These are phyloP conservation scores for Aspergillus alliaceus DNA, from an alignment of 2,329 filamentous ascomycete genomes.

Conservation along the genomic window DNA sequence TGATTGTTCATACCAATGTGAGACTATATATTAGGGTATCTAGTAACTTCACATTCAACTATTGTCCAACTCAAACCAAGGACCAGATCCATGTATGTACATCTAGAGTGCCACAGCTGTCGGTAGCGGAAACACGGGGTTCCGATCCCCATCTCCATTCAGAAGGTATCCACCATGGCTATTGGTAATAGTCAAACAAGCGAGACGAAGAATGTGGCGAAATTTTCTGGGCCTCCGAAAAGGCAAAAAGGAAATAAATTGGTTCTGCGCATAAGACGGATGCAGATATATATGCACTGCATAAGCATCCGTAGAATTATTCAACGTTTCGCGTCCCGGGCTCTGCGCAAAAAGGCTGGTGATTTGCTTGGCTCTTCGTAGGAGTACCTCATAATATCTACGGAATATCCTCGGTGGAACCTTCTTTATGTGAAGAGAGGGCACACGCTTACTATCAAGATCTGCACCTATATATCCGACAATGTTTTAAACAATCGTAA, in stretches of 20 bases:
- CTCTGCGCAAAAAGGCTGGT: background rate
- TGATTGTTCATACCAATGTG: background rate
- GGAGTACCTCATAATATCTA: background rate
- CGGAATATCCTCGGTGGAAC: background rate
- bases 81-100: too few relatives aligned
- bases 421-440: background rate
- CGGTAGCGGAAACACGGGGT: too few relatives aligned
- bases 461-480: background rate
- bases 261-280: too few relatives aligned
- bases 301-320: background rate
- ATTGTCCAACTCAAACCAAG: too few relatives aligned
- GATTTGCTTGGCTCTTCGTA: background rate
- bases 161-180: background rate
- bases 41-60: too few relatives aligned
- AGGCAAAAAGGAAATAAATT: too few relatives aligned
- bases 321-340: background rate
- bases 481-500: background rate
- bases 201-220: background rate
- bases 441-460: background rate
- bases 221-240: background rate
- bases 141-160: too few relatives aligned
- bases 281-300: too few relatives aligned
- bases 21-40: too few relatives aligned
- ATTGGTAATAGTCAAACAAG: background rate
- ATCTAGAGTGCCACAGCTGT: too few relatives aligned